phyloP scores from a whole-genome alignment of 2,329 filamentous ascomycete species.

The Xylaria polymorpha region DNA sequence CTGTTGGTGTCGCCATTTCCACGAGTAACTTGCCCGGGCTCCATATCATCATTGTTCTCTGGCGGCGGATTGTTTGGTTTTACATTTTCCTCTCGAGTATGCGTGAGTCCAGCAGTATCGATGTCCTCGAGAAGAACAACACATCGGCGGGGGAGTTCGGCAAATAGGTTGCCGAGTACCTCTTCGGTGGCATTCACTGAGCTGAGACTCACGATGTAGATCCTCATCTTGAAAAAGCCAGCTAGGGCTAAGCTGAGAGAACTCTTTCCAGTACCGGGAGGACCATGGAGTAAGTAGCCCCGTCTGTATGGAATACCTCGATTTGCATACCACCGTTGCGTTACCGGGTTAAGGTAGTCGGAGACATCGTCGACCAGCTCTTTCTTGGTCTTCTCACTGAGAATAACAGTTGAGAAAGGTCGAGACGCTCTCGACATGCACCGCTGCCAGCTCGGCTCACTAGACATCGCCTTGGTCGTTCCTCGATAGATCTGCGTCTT shows the following conservation, averaged over 20 bases:
- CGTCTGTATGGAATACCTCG: conserved; percentile 87
- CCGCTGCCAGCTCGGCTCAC: conserved; percentile 67
- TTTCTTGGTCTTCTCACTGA: conserved; percentile 70
- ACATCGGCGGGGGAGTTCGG: conserved; percentile 74
- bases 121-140: conserved; percentile 82
- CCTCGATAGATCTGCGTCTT: conserved; percentile 76
- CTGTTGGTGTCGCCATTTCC: conserved; percentile 46
- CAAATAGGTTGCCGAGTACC: conserved; percentile 71
- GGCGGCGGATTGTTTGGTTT: conserved; percentile 14
- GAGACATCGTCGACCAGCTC: conserved; percentile 69
- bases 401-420: conserved; percentile 73
- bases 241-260: conserved; percentile 77
- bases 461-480: conserved; percentile 54
- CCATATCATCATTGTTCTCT: conserved; percentile 43
- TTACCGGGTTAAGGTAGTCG: conserved; percentile 72
- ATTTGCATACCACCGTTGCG: conserved; percentile 82
- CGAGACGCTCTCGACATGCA: conserved; percentile 70
- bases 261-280: conserved; percentile 83
- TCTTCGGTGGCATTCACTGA: conserved; percentile 73
- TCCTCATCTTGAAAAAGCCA: conserved; percentile 75
- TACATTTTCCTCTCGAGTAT: conserved; percentile 60
- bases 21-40: conserved; percentile 50
- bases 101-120: conserved; percentile 76
- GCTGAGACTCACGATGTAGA: conserved; percentile 78
- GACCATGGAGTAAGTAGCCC: conserved; percentile 84